Conservation (phyloP, 192 early-diverging fungal genomes). For the Gaertneriomyces sp. region DNA sequence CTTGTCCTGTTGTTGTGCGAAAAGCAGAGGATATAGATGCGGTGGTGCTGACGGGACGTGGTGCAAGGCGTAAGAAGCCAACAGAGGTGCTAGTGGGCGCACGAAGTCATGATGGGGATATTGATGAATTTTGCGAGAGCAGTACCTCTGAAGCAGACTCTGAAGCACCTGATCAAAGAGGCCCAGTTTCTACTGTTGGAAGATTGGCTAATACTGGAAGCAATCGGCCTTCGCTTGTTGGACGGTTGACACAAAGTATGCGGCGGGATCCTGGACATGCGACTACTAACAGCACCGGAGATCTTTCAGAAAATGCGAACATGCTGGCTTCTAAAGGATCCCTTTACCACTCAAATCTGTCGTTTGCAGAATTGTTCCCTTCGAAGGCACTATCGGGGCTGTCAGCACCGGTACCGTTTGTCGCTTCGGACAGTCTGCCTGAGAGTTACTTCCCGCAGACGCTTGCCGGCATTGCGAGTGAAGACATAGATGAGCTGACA, state of each 20-base stretch:
- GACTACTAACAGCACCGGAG: background rate
- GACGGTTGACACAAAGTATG: constrained; percentile 8
- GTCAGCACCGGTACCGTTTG: constrained; percentile 13
- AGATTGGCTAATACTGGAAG: background rate
- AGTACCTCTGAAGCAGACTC: background rate
- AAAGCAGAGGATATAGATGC: constrained; percentile 20
- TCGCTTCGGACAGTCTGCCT: constrained; percentile 6
- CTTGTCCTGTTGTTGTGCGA: constrained; percentile 12
- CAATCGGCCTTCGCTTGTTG: constrained; percentile 8
- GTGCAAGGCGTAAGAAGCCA: background rate
- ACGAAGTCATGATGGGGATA: constrained; percentile 5
- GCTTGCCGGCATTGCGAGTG: constrained; percentile 10
- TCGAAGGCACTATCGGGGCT: constrained; percentile 2
- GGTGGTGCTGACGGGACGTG: background rate
- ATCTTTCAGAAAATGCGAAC: background rate
- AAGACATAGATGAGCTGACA: constrained; percentile 21
- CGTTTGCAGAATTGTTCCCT: constrained; percentile 15
- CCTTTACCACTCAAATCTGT: background rate
- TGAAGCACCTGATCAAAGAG: background rate
- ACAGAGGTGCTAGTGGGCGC: background rate
- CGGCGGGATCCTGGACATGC: background rate
- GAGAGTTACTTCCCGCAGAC: constrained; percentile 22
- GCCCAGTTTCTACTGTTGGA: background rate
- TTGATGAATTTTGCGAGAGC: background rate
- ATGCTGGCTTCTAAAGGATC: background rate